Evolutionary conservation across 2,329 filamentous ascomycete genomes (phyloP).

Genomic region (Dactylellina sp.): DNA sequence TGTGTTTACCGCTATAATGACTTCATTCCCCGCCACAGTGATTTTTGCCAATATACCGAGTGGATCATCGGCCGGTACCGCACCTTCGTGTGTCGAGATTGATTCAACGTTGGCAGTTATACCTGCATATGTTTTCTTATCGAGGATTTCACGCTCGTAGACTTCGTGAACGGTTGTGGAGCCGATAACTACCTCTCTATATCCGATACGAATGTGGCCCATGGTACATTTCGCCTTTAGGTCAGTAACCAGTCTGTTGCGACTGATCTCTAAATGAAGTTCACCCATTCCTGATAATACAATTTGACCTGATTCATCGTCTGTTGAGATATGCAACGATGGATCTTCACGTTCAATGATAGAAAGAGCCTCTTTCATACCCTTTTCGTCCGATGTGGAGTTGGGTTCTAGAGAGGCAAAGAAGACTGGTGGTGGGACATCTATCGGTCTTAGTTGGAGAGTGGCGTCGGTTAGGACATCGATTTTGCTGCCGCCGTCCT

Average conservation of each 20-base stretch:
- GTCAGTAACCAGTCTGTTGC: constrained; percentile 86
- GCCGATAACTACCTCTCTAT: constrained; percentile 81
- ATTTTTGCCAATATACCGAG: constrained; percentile 64
- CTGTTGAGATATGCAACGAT: constrained; percentile 83
- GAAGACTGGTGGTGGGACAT: constrained; percentile 92
- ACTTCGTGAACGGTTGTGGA: constrained; percentile 69
- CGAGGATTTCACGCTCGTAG: constrained; percentile 83
- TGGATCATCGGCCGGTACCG: constrained; percentile 59
- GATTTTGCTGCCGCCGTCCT: constrained; percentile 67
- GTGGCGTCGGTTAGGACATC: constrained; percentile 62
- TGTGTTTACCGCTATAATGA: constrained; percentile 68
- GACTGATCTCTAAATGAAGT: constrained; percentile 90
- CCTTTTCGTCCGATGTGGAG: constrained; percentile 81
- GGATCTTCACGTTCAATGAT: constrained; percentile 91
- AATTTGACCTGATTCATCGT: constrained; percentile 92
- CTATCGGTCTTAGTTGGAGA: constrained; percentile 85
- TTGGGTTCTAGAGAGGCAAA: constrained; percentile 92
- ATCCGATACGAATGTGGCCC: constrained; percentile 93
- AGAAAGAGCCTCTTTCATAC: constrained; percentile 79
- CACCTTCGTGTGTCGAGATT: constrained; percentile 65
- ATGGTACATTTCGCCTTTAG: constrained; percentile 87
- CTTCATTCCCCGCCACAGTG: constrained; percentile 77
- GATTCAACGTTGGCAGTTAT: constrained; percentile 78
- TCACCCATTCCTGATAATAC: constrained; percentile 96
- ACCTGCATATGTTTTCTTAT: constrained; percentile 80